phyloP scores from a whole-genome alignment of 2,329 filamentous ascomycete genomes.

The Cladosporium sp. region DNA sequence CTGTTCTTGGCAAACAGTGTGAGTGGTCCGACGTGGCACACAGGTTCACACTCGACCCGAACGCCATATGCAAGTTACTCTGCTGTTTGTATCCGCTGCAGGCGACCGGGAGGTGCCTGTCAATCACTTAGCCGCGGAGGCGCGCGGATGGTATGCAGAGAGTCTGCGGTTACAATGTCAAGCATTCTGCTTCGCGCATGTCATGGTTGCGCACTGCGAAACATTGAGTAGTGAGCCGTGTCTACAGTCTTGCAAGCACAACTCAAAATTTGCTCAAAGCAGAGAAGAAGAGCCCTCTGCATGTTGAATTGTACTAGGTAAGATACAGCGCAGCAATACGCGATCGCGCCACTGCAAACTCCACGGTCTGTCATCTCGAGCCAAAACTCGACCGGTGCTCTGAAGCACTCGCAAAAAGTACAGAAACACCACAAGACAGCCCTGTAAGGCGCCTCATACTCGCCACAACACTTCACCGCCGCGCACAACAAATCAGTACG shows the following conservation, averaged over 20 bases:
- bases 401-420: not conserved
- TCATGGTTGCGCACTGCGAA: too few relatives aligned
- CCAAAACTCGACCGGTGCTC: not conserved
- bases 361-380: not conserved
- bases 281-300: not conserved
- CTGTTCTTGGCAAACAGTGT: not conserved
- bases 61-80: not conserved
- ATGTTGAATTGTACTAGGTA: not conserved
- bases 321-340: not conserved
- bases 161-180: not conserved
- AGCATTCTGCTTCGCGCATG: not conserved
- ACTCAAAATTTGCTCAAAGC: not conserved
- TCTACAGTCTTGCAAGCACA: not conserved
- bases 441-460: not conserved
- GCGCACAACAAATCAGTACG: not conserved
- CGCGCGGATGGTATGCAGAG: not conserved
- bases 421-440: not conserved
- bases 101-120: not conserved
- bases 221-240: too few relatives aligned
- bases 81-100: not conserved
- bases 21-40: constrained; percentile 2
- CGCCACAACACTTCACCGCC: not conserved
- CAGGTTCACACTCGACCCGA: constrained; percentile 11
- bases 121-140: not conserved
- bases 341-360: not conserved